Evolutionary conservation across 306 rosid genomes (phyloP).

Genomic region (Castanospermum australe): DNA sequence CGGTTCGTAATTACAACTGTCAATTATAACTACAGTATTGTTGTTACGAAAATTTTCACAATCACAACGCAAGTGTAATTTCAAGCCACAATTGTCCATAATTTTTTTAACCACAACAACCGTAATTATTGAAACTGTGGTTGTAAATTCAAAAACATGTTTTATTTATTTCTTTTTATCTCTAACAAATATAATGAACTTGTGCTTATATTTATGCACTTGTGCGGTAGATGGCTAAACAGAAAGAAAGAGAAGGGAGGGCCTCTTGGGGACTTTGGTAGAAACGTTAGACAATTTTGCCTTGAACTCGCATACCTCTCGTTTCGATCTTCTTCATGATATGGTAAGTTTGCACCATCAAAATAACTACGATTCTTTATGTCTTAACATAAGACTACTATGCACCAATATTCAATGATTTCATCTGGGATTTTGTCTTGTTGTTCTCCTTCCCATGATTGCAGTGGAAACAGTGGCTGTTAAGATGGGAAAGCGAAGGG

Average conservation of each 20-base stretch:
- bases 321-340: neutral
- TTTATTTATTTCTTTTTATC: too few species aligned
- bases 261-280: constrained; percentile 43
- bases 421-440: neutral
- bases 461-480: constrained; percentile 62
- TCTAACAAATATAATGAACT: too few species aligned
- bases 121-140: too few species aligned
- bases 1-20: too few species aligned
- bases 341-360: neutral
- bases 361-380: neutral
- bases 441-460: neutral
- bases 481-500: constrained; percentile 56
- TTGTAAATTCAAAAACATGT: too few species aligned
- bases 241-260: constrained; percentile 22
- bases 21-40: too few species aligned
- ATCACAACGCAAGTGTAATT: too few species aligned
- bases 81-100: too few species aligned
- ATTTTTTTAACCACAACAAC: too few species aligned
- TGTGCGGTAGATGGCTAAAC: constrained; percentile 39
- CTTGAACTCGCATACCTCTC: neutral
- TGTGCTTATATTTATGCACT: too few species aligned
- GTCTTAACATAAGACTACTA: too few species aligned
- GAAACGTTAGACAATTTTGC: constrained; percentile 20
- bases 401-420: neutral
- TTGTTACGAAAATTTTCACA: too few species aligned